These are phyloP conservation scores for Talaromyces amestolkiae DNA, from an alignment of 2,329 filamentous ascomycete species.

Conservation along the genomic window DNA sequence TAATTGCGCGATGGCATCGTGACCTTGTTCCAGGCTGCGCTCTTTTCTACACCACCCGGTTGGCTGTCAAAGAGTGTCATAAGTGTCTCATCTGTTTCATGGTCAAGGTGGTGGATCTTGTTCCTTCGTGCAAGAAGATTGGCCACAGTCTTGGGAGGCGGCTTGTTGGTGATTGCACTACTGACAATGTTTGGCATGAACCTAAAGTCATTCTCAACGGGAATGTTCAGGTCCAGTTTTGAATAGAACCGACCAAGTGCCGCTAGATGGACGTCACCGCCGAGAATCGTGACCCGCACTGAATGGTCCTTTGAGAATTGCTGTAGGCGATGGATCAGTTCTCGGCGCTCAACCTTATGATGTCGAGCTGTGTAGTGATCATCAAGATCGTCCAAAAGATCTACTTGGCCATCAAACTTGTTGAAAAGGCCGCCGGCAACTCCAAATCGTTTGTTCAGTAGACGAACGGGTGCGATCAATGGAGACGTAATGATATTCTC, in stretches of 20 bases:
- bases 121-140: constrained; percentile 62
- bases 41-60: constrained; percentile 59
- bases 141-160: constrained; percentile 63
- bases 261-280: constrained; percentile 64
- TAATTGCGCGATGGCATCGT: constrained; percentile 75
- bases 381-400: constrained; percentile 64
- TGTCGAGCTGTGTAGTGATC: constrained; percentile 83
- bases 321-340: constrained; percentile 66
- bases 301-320: constrained; percentile 54
- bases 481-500: constrained; percentile 89
- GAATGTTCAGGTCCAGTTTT: constrained; percentile 56
- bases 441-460: constrained; percentile 87
- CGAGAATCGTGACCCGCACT: constrained; percentile 60
- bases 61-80: constrained; percentile 62
- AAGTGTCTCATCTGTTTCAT: constrained; percentile 63
- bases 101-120: constrained; percentile 64
- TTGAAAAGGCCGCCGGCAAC: constrained; percentile 86
- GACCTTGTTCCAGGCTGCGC: constrained; percentile 70
- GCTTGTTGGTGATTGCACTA: constrained; percentile 67
- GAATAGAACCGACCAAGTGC: constrained; percentile 65
- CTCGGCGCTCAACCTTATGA: constrained; percentile 83
- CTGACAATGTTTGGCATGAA: constrained; percentile 66
- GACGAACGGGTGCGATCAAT: constrained; percentile 80
- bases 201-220: constrained; percentile 58
- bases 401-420: constrained; percentile 76